phyloP scores from a whole-genome alignment of 768 basidiomycete genomes.

The Kwoniella botswanensis region DNA sequence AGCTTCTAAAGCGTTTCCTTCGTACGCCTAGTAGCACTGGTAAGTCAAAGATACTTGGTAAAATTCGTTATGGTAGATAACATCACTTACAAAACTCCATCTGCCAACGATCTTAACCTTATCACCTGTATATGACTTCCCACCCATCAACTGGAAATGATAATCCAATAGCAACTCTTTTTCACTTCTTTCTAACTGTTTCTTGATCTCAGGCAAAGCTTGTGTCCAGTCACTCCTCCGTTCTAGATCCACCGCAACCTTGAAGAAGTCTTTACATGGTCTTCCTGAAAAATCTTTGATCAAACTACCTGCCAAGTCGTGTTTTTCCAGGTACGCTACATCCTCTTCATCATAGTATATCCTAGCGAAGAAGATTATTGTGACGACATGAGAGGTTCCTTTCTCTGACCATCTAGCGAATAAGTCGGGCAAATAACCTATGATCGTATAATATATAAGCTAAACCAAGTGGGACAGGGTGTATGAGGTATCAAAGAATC shows the following conservation, averaged over 20 bases:
- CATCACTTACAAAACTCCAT: conserved; percentile 55
- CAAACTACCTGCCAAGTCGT: conserved; percentile 59
- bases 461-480: neutral
- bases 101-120: conserved; percentile 54
- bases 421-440: conserved; percentile 82
- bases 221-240: conserved; percentile 85
- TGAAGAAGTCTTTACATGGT: conserved; percentile 96
- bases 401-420: conserved; percentile 82
- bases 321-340: conserved; percentile 43
- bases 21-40: conserved; percentile 71
- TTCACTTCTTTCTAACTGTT: conserved; percentile 78
- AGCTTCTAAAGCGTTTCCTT: conserved; percentile 93
- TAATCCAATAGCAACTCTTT: conserved; percentile 87
- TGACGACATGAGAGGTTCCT: conserved; percentile 88
- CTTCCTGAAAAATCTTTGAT: conserved; percentile 72
- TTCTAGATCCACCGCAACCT: conserved; percentile 91
- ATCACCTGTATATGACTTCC: conserved; percentile 30
- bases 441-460: neutral
- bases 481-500: neutral
- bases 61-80: neutral
- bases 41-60: neutral
- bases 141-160: conserved; percentile 66
- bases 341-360: conserved; percentile 63
- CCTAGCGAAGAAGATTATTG: conserved; percentile 90
- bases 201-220: conserved; percentile 80